These are phyloP conservation scores for Cyberlindnera subsufficiens DNA, from an alignment of 805 yeast genomes.

Conservation along the genomic window DNA sequence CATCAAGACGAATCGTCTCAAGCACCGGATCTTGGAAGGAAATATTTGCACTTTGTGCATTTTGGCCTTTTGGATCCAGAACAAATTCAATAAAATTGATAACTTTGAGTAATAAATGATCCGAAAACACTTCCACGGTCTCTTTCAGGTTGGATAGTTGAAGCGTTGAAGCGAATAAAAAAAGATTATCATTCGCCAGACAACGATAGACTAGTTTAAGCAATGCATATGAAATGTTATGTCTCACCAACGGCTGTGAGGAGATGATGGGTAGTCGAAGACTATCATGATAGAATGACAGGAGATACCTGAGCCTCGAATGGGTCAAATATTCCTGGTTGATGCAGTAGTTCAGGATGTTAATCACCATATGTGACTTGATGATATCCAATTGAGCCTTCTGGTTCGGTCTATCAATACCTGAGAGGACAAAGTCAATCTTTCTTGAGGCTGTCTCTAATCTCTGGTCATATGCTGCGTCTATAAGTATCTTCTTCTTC, in stretches of 20 bases:
- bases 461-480: slow-evolving; percentile 16
- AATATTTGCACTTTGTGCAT: background rate
- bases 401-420: slow-evolving; percentile 2
- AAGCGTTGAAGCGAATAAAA: slow-evolving; percentile 4
- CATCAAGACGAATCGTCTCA: slow-evolving; percentile 13
- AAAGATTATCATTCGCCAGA: background rate
- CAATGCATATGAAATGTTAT: slow-evolving; percentile 6
- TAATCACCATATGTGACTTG: slow-evolving; percentile 18
- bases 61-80: slow-evolving; percentile 1
- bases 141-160: slow-evolving; percentile 7
- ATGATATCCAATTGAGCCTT: slow-evolving; percentile 11
- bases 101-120: slow-evolving; percentile 9
- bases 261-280: slow-evolving; percentile 1
- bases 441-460: slow-evolving; percentile 21
- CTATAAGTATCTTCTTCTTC: slow-evolving; percentile 16
- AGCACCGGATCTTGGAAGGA: slow-evolving; percentile 14
- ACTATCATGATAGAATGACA: slow-evolving; percentile 8
- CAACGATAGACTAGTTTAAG: slow-evolving; percentile 6
- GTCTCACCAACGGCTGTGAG: slow-evolving; percentile 6
- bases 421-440: slow-evolving; percentile 15
- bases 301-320: slow-evolving; percentile 11
- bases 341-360: slow-evolving; percentile 11
- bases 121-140: background rate
- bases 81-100: slow-evolving; percentile 7
- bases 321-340: slow-evolving; percentile 10